Conservation (phyloP, 169 alveolate genomes). For the Plasmodium malariae region DNA sequence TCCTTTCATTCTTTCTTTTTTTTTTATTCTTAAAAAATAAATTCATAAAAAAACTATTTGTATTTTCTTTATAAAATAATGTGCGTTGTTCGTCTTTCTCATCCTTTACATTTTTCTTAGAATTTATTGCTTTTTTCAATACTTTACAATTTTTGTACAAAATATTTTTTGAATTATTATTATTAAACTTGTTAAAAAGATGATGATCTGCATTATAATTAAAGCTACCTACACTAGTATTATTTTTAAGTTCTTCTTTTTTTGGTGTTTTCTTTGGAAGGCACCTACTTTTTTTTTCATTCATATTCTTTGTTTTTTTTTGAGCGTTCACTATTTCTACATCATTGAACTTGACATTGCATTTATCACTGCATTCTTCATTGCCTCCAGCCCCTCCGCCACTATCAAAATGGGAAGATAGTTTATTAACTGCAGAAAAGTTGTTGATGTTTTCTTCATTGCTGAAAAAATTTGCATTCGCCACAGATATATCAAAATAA, state of each 20-base stretch:
- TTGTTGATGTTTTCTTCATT: too few species aligned
- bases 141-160: not conserved
- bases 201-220: not conserved
- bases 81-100: not conserved
- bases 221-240: not conserved
- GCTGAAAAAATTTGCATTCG: too few species aligned
- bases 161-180: not conserved
- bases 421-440: too few species aligned
- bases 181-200: not conserved
- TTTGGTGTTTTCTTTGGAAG: conserved; percentile 9
- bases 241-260: conserved; percentile 5
- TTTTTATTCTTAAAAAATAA: too few species aligned
- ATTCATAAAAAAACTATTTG: too few species aligned
- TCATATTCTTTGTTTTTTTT: conserved; percentile 10
- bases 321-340: not conserved
- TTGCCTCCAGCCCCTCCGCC: too few species aligned
- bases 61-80: not conserved
- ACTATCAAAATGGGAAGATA: too few species aligned
- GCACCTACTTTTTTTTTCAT: conserved; percentile 8
- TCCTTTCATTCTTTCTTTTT: conserved; percentile 6
- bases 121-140: not conserved
- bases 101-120: not conserved
- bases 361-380: not conserved
- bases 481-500: too few species aligned
- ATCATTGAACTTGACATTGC: too few species aligned